Evolutionary conservation across 2,329 filamentous ascomycete species (phyloP), one percentile per base, ranked within the genome.

Genomic region (Talaromyces albobiverticillius): DNA sequence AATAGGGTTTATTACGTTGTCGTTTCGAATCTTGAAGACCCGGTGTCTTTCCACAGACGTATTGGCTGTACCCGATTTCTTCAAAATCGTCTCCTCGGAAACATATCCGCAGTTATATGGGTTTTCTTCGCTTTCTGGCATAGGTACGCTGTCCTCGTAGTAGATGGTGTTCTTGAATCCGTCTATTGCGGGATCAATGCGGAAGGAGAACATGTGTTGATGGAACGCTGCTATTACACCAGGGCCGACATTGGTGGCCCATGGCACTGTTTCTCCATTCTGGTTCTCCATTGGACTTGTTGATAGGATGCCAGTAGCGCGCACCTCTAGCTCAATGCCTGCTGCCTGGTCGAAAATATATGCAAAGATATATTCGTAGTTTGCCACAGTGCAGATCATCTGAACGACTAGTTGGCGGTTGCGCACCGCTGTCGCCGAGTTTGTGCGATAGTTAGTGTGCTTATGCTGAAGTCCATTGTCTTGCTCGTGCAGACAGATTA

Each of bases 281-380:
- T 71, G 64, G 50, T 75, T 72, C 55, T 88, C 84, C 59, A 88
- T 84, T 3, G 84, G 85, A 1, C 0, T 83, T 83, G 59, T 85
- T 82, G 11, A 88, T 82, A 87, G 69, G 53, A 87, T 86, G 14
- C 84, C 84, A 0, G 85, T 87, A 9, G 84, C 85, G n/a, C 84
- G 81, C 41, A 87, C 82, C 66, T 89, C 86, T 62, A 88, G 85
- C 59, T 78, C 77, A 45, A 88, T 64, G 62, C 86, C 84, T 53
- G 83, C 86, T 2, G 85, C 85, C 65, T 88, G 86, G 66, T 87
- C 86, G 73, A 89, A 87, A 50, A 85, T 81, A 70, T 85, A 89
- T 2, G 85, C 84, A 34, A 89, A 77, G 61, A 89, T 87, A 64
- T 89, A 89, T 64, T 88, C 86, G 69, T 88, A 89, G 70, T 89